phyloP scores from a whole-genome alignment of 148 eudicot species.

The Chenopodium quinoa region DNA sequence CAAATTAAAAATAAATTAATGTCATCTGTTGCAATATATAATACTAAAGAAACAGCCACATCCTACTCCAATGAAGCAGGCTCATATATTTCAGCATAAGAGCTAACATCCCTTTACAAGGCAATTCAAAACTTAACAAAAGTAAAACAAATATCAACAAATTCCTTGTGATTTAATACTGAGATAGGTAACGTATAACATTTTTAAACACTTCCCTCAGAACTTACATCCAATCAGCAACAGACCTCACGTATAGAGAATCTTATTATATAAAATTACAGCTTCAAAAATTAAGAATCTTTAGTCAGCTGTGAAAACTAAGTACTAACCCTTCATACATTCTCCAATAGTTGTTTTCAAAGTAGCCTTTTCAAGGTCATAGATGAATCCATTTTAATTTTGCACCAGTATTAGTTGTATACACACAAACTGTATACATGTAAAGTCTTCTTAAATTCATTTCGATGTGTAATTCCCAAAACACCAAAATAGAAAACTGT shows the following conservation, averaged over 20 bases:
- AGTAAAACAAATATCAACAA: not conserved
- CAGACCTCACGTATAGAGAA: not conserved
- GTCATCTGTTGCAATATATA: not conserved
- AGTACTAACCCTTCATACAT: not conserved
- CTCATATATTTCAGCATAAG: not conserved
- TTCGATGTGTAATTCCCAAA: no score
- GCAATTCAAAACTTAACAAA: not conserved
- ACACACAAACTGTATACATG: no score
- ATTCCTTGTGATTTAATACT: not conserved
- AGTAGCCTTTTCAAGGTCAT: no score
- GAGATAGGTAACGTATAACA: not conserved
- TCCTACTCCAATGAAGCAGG: not conserved
- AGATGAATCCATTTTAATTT: no score
- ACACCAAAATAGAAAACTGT: no score
- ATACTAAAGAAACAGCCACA: not conserved
- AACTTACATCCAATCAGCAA: constrained; percentile 1
- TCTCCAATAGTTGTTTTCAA: no score
- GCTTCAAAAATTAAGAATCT: not conserved
- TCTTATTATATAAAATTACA: not conserved
- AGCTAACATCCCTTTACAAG: not conserved
- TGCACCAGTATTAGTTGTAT: no score
- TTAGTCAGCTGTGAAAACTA: not conserved
- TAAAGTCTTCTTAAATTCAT: no score
- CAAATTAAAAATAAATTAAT: not conserved
- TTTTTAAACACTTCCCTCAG: not conserved